Evolutionary conservation across 352 stramenopile species (phyloP), one percentile per base, ranked within the genome.

Genomic region (Globisporangium barbulae): DNA sequence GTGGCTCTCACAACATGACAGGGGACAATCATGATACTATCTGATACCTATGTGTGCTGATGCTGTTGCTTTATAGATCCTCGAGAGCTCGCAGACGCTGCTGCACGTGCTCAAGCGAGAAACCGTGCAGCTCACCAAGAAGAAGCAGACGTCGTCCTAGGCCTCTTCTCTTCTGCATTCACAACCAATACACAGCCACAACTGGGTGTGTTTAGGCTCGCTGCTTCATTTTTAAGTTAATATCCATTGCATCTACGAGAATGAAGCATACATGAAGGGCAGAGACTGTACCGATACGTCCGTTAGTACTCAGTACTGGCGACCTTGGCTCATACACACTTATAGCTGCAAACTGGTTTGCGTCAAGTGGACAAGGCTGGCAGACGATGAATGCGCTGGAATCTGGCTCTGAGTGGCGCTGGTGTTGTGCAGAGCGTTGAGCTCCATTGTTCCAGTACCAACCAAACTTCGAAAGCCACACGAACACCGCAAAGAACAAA

Each of bases 91-190:
- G 44, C 92, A 98, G 72, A 98, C 94, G 41, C 76, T 98, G 61
- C 83, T 98, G 10, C 90, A 98, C 64, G 94, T 98, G 64, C 91
- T 98, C 66, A 98, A 98, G 76, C 77, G 93, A 19, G 93, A 98
- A 72, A 97, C 90, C 0, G 85, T 96, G 49, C 94, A 97, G 64
- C 78, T 98, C n/a, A 97, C 80, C 42, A 98, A 98, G 88, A 98
- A 98, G 80, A 97, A 97, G 74, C 89, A 98, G 63, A 93, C 87
- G 21, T 96, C 85, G 21, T 92, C 79, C 50, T 90, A 76, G 17
- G 17, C 4, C 42, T 22, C 17, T 53, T 30, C 33, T 17, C 15
- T 21, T 41, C 6, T 37, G 5, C 25, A 33, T 22, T 37, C 7
- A 21, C 21, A 22, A 54, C 15, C 25, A 25, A 45, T 39, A 17